Conservation (phyloP, 352 stramenopile species). For the Pythium chondricola region DNA sequence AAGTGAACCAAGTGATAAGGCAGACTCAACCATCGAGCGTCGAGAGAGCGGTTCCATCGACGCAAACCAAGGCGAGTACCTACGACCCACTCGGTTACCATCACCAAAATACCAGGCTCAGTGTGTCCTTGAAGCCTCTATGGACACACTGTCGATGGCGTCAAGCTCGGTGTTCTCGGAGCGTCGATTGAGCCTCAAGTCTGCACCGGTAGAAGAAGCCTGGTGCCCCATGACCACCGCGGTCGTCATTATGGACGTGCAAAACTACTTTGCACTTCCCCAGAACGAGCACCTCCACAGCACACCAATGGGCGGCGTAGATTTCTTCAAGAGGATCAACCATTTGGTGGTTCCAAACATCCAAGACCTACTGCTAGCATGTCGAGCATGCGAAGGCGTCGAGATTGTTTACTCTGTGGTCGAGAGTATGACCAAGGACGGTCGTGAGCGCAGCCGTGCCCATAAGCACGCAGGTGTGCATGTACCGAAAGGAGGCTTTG, state of each 20-base stretch:
- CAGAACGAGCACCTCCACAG: constrained; percentile 1
- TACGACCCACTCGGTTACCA: too few relatives aligned
- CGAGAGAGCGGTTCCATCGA: neutral
- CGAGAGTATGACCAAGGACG: constrained; percentile 78
- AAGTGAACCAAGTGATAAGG: neutral
- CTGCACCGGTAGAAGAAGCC: constrained; percentile 16
- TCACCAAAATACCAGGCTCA: neutral
- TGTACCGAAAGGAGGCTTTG: constrained; percentile 58
- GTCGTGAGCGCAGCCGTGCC: constrained; percentile 70
- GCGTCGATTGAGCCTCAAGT: neutral
- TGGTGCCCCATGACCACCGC: constrained; percentile 64
- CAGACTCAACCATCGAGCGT: neutral
- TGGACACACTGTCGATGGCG: constrained; percentile 15
- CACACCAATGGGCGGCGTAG: constrained; percentile 12
- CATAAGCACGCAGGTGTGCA: constrained; percentile 87
- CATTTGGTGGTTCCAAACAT: constrained; percentile 46
- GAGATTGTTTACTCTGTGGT: constrained; percentile 91
- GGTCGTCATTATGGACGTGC: constrained; percentile 56
- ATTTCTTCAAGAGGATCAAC: constrained; percentile 46
- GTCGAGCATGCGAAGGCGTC: constrained; percentile 38
- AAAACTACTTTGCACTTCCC: constrained; percentile 57
- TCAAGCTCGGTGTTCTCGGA: constrained; percentile 3
- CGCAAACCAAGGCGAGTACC: too few relatives aligned
- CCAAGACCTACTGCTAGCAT: constrained; percentile 50
- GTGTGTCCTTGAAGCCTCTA: constrained; percentile 1